Evolutionary conservation across 176 grass and related monocot genomes (phyloP).

Genomic region (Musa itinerans): DNA sequence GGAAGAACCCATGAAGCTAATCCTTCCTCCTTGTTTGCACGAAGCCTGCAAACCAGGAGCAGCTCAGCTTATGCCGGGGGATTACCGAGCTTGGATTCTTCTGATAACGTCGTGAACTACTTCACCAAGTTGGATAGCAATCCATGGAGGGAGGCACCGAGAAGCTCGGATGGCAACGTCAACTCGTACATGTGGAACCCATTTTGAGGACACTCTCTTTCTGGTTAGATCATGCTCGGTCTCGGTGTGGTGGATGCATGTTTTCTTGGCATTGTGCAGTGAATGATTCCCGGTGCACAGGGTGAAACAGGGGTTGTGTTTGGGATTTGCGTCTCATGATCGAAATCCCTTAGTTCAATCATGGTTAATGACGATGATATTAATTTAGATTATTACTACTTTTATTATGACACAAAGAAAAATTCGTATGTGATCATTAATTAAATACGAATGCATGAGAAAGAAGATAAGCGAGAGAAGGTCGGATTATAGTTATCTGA

Average conservation of each 20-base stretch:
- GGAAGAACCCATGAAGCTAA: not conserved
- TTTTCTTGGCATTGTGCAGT: not conserved
- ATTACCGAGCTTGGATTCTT: not conserved
- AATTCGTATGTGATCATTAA: no score
- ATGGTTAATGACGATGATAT: no score
- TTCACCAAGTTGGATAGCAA: constrained; percentile 52
- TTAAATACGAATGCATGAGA: no score
- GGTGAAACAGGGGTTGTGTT: no score
- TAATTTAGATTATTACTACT: no score
- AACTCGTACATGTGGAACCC: constrained; percentile 72
- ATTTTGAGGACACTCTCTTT: not conserved
- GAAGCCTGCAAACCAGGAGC: no score
- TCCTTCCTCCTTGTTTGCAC: no score
- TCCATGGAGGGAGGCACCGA: constrained; percentile 47
- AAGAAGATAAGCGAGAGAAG: no score
- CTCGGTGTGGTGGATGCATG: not conserved
- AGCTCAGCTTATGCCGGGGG: not conserved
- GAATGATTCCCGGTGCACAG: not conserved
- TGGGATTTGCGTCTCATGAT: no score
- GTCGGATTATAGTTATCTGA: no score
- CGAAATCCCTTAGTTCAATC: no score
- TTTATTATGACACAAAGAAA: no score
- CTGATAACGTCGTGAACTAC: constrained; percentile 37
- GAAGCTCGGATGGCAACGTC: constrained; percentile 53
- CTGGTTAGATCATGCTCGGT: not conserved